Base-by-base conservation (phyloP, 768 basidiomycete genomes). In the Tylopilus sp. region DNA sequence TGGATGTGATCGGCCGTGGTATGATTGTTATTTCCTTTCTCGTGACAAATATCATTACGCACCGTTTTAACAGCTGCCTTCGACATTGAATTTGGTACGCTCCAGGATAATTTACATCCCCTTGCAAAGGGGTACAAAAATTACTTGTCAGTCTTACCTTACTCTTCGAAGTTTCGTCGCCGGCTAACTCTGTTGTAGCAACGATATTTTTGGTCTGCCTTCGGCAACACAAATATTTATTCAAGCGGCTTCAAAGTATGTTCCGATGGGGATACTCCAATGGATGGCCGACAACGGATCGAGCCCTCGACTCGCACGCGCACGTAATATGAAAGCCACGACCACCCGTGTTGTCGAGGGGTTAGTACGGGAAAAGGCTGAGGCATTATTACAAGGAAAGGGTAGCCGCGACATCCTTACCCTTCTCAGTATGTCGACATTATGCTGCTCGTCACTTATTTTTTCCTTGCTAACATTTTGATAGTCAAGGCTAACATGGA, bases 1-100 rank as follows among this genome's bases (percentile, higher is more conserved):
- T 81, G 30, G 80, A 80, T 64, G 73, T 75, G 10, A 76, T 80
- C 44, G 79, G 77, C n/a, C 71, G 72, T 58, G 76, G 78, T 78
- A 65, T 19, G 55, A 2, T 44, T 1, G 0, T 25, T 7, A 13
- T 42, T 19, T 37, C 5, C 33, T 47, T n/a, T 17, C 5, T 3
- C 14, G 0, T 10, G 19, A 6, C 6, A 11, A 26, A 3, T n/a
- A n/a, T n/a, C n/a, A 25, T 22, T 29, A 28, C 9, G 16, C 26
- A 49, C 29, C 28, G 22, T 19, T 4, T 26, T 21, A 8, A 45
- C 14, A 66, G 80, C 74, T 28, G 77, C 76, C 22, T 81, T 82
- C 53, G 80, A 80, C 45, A 74, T 62, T 37, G 37, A 56, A 21
- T 56, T 63, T 3, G 30, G 37, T 6, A 14, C 50, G 0, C 14